Base-by-base conservation (phyloP, 78 protist species). In the Dictyostelium capitatum region DNA sequence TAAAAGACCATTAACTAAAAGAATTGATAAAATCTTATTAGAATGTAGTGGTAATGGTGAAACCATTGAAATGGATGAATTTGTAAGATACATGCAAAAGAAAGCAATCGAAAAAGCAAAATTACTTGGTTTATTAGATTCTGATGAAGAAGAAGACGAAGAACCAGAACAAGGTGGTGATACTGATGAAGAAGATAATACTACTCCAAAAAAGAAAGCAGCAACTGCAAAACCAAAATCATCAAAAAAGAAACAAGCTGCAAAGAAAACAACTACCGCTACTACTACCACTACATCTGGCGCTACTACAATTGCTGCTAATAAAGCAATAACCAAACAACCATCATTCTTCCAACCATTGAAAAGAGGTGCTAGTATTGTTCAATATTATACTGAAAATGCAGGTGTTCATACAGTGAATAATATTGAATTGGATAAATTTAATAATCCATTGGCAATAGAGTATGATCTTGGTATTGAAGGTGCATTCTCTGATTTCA, bases 21-120 rank as follows among this genome's bases (percentile, higher is more conserved):
- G 92, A 74, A 85, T 85, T 51, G 78, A 85, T 30, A 85, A 85
- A 80, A 85, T 85, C 47, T 47, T 85, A 12, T 10, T 20, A 2
- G 92, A 85, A 57, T 73, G 80, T 47, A 83, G 75, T 51, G 41
- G 8, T 11, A 28, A 72, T 48, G 46, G 65, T n/a, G 92, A 83
- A 47, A 23, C 25, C 6, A 79, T 85, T 85, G 83, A 74, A 48
- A 74, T 73, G 77, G 92, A 73, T 28, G 92, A 85, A 37, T 85
- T 85, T 59, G 77, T 85, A 19, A 20, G 30, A 41, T 85, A 85
- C 43, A 85, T 85, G 92, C 92, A 85, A 85, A 72, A 48, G 46
- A 85, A 85, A 57, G 92, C 92, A 19, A 20, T 14, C 17, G 80
- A 74, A 23, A 85, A 85, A 62, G 92, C 92, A 25, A 53, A 56